These are phyloP conservation scores for Acrocalymma vagum DNA, from an alignment of 2,329 filamentous ascomycete genomes.

Conservation along the genomic window DNA sequence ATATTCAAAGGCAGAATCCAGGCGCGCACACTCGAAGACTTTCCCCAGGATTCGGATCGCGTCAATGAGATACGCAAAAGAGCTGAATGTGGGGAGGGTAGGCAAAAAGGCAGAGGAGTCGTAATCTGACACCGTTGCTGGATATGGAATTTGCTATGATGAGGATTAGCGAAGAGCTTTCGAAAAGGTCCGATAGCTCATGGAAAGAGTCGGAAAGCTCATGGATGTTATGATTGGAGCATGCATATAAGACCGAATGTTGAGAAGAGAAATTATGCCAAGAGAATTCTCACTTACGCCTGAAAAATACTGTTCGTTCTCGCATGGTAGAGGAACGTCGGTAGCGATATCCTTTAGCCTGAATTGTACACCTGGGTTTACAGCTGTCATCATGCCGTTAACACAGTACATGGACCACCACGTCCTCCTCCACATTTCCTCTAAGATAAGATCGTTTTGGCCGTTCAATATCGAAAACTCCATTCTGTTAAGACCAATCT, in stretches of 20 bases:
- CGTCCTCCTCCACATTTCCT: conserved; percentile 86
- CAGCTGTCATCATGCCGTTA: conserved; percentile 84
- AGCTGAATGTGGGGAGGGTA: conserved; percentile 77
- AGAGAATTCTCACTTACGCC: conserved; percentile 38
- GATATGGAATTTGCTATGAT: conserved; percentile 43
- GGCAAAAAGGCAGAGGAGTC: conserved; percentile 78
- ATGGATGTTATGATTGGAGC: neutral
- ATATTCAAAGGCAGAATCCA: conserved; percentile 48
- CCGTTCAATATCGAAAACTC: conserved; percentile 72
- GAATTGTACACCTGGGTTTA: conserved; percentile 77
- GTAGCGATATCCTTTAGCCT: conserved; percentile 71
- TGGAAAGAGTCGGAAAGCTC: neutral
- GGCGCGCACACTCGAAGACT: conserved; percentile 66
- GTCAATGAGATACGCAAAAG: conserved; percentile 84
- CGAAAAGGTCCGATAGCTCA: conserved; percentile 3
- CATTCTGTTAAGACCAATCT: conserved; percentile 77
- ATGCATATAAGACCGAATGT: conserved; percentile 7
- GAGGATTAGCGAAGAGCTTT: conserved; percentile 10
- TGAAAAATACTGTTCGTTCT: conserved; percentile 74
- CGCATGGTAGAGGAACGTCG: conserved; percentile 80
- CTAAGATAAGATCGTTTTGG: conserved; percentile 70
- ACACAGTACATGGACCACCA: conserved; percentile 91
- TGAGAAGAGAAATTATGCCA: conserved; percentile 22
- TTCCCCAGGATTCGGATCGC: conserved; percentile 80
- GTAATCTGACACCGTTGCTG: conserved; percentile 72